Evolutionary conservation across 495 filamentous ascomycete genomes (phyloP), one percentile per base, ranked within the genome.

Genomic region (Penicilliopsis zonata): DNA sequence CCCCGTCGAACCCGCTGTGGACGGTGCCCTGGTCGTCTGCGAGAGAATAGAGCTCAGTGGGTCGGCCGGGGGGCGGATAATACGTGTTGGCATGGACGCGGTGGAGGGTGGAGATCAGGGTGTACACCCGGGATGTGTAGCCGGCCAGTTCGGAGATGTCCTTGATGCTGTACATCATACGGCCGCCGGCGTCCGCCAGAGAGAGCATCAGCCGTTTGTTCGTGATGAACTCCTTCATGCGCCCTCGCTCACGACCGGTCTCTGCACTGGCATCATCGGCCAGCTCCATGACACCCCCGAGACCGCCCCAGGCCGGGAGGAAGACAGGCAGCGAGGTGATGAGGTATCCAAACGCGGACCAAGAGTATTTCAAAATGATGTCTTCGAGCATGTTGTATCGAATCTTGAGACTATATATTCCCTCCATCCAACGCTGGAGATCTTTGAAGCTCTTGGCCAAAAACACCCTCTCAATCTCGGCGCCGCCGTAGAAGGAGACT

Each of bases 161-260:
- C 61, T 99, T 99, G 61, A 99, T 87, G 41, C 79, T 85, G 61
- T 96, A 96, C 92, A 99, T 99, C 80, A 99, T 90, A 21, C 92
- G 71, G 13, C 87, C 86, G 33, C 92, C 92, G 6, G 92, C 92
- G 53, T 99, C 92, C 3, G 92, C 92, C 10, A 96, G 70, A 13
- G 90, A 95, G 17, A 99, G 72, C 92, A 99, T 96, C 34, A 99
- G 72, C 2, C 92, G 80, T 55, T 96, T 95, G 57, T 99, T 99
- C 10, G 90, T 95, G 58, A 99, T 93, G 57, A 99, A 99, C n/a
- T 88, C 79, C 61, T 88, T 86, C 88, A 95, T 96, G 18, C 92
- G 81, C 35, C 72, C 69, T 20, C 78, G 72, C 50, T 94, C 86
- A 9, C 81, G 72, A 17, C 72, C 72, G 22, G 58, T 57, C n/a